These are phyloP conservation scores for Phytophthora ohioensis DNA, from an alignment of 352 stramenopile species.

Conservation along the genomic window DNA sequence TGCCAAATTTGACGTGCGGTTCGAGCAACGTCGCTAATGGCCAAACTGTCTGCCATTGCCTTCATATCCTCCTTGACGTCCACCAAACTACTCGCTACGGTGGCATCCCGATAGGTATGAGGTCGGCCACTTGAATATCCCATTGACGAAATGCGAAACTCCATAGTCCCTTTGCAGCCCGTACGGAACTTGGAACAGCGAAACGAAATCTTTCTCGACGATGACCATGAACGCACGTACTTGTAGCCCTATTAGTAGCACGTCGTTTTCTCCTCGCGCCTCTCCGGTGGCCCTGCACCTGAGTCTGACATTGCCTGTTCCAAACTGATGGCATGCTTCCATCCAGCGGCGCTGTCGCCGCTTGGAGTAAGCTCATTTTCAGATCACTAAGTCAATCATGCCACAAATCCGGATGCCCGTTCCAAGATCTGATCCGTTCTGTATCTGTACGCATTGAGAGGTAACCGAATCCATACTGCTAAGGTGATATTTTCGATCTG, in stretches of 20 bases:
- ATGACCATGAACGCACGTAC: not conserved
- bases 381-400: not conserved
- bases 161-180: too few relatives aligned
- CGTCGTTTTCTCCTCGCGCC: not conserved
- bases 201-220: not conserved
- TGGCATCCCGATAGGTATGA: not conserved
- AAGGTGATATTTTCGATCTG: too few relatives aligned
- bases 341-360: too few relatives aligned
- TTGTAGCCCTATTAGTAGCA: slow-evolving; percentile 1
- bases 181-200: not conserved
- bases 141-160: not conserved
- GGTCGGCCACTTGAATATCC: not conserved
- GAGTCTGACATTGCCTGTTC: not conserved
- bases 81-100: not conserved
- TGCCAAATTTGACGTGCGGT: not conserved
- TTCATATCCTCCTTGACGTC: slow-evolving; percentile 6
- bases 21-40: slow-evolving; percentile 1
- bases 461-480: not conserved
- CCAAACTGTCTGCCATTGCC: not conserved
- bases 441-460: not conserved
- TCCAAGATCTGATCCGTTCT: not conserved
- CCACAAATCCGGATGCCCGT: not conserved
- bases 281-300: not conserved
- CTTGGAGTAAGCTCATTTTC: not conserved
- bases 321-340: not conserved